Base-by-base conservation (phyloP, 2,329 filamentous ascomycete species). In the Colletotrichum gigasporum region DNA sequence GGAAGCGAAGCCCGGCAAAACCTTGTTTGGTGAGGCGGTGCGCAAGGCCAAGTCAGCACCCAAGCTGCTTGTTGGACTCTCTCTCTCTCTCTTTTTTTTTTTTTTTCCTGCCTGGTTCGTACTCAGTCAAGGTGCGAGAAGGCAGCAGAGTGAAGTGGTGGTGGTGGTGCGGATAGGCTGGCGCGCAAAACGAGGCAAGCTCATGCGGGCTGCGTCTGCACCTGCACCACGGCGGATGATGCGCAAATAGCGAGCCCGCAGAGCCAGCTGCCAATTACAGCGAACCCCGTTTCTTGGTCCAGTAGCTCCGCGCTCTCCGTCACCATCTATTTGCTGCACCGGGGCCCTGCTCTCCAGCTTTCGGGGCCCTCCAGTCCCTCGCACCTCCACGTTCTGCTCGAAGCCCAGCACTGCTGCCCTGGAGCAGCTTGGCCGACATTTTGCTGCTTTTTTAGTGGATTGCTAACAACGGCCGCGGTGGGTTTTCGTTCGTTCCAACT, bases 21-120 rank as follows among this genome's bases (percentile, higher is more conserved):
- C 62, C 56, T 65, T 65, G 62, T 65, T 65, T 65, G 56, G 44
- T 39, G 56, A 65, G 42, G 57, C 50, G 32, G 48, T 35, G 47
- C 55, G 55, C 56, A 48, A 61, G 48, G 54, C 37, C 53, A 52
- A 50, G 57, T 55, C 57, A 61, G 48, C 57, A 64, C 47, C 28
- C 47, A 32, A 51, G 30, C 47, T 51, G n/a, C n/a, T 35, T 12
- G 18, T 28, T 51, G 18, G 28, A 24, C 16, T 16, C 10, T 42
- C 5, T 42, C 11, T 12, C 18, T 42, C 14, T 20, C 5, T 1
- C 3, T 42, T 42, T 20, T 42, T 22, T 42, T 26, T 12, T 51
- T 34, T 12, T n/a, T 18, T 18, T n/a, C n/a, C n/a, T n/a, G n/a
- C n/a, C n/a, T 51, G 18, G n/a, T 51, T 7, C 12, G 6, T 32